These are phyloP conservation scores for Plasmopara muralis DNA, from an alignment of 352 stramenopile species.

Conservation along the genomic window DNA sequence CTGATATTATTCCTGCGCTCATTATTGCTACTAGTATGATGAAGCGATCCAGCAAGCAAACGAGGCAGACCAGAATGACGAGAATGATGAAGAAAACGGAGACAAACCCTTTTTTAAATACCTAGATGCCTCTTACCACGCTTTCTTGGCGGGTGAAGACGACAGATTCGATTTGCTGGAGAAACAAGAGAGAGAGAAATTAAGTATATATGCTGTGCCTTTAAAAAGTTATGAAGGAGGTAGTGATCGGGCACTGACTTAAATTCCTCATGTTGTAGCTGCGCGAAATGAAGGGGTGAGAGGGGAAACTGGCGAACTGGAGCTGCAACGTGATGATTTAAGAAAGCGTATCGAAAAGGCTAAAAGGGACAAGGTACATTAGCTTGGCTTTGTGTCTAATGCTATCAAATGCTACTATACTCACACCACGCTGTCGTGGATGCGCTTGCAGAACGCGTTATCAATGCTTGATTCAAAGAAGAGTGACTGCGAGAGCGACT, in stretches of 20 bases:
- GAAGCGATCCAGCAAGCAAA: conserved; percentile 56
- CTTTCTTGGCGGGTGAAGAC: conserved; percentile 93
- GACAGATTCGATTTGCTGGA: conserved; percentile 86
- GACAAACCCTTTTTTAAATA: conserved; percentile 95
- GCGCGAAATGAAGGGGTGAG: conserved; percentile 44
- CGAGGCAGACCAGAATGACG: conserved; percentile 35
- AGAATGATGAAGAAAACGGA: conserved; percentile 65
- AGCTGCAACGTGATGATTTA: conserved; percentile 51
- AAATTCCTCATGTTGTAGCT: conserved; percentile 20
- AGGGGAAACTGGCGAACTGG: conserved; percentile 44
- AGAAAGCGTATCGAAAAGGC: conserved; percentile 56
- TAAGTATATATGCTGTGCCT: conserved; percentile 21
- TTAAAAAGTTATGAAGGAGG: neutral
- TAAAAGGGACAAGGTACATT: conserved; percentile 57
- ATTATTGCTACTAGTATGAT: conserved; percentile 59
- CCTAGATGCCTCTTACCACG: conserved; percentile 85
- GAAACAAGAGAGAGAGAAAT: conserved; percentile 51
- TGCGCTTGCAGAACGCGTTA: conserved; percentile 43
- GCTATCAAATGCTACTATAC: neutral
- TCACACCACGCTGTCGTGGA: conserved; percentile 2
- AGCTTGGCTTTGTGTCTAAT: conserved; percentile 1
- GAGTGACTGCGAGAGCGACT: conserved; percentile 79
- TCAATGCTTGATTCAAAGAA: conserved; percentile 80
- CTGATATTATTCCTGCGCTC: conserved; percentile 8
- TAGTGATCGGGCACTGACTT: conserved; percentile 7